phyloP scores from a whole-genome alignment of 176 grass and related monocot genomes.

The Zizania latifolia region DNA sequence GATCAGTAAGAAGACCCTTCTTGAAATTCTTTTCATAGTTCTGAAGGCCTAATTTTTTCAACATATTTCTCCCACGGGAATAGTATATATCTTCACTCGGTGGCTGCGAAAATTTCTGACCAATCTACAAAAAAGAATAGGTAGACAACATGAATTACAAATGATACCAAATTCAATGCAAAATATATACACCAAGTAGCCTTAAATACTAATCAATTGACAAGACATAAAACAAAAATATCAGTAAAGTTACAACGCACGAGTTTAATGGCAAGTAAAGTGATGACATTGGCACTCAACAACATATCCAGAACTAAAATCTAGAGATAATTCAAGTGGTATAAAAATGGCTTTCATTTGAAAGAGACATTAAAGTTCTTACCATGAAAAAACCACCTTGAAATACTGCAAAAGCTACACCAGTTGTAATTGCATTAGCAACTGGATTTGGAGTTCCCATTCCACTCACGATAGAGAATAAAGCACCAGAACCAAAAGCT shows the following conservation, averaged over 20 bases:
- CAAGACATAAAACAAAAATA: slow-evolving; percentile 11
- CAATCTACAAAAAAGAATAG: slow-evolving; percentile 52
- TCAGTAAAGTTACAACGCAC: not conserved
- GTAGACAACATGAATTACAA: slow-evolving; percentile 8
- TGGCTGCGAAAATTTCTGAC: slow-evolving; percentile 80
- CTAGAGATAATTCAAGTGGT: not conserved
- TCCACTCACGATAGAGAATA: slow-evolving; percentile 97
- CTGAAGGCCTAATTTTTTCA: slow-evolving; percentile 76
- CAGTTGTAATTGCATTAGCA: slow-evolving; percentile 76
- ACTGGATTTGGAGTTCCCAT: slow-evolving; percentile 87
- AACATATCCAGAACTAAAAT: slow-evolving; percentile 5
- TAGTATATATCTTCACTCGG: slow-evolving; percentile 66
- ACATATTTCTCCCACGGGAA: slow-evolving; percentile 63
- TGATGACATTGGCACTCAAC: not conserved
- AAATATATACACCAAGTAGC: not conserved
- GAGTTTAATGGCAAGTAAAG: not conserved
- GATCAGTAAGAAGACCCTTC: slow-evolving; percentile 88
- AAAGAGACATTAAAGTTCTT: slow-evolving; percentile 22
- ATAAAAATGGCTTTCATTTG: not conserved
- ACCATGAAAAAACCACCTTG: slow-evolving; percentile 98
- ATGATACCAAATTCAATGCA: not conserved
- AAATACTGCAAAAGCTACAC: slow-evolving; percentile 89
- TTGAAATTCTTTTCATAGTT: slow-evolving; percentile 99
- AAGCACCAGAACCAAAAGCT: slow-evolving; percentile 92
- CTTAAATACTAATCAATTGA: not conserved